Evolutionary conservation across 1,284 basidiomycete genomes (phyloP), one percentile per base, ranked within the genome.

Genomic region (Trichosporon sp.): DNA sequence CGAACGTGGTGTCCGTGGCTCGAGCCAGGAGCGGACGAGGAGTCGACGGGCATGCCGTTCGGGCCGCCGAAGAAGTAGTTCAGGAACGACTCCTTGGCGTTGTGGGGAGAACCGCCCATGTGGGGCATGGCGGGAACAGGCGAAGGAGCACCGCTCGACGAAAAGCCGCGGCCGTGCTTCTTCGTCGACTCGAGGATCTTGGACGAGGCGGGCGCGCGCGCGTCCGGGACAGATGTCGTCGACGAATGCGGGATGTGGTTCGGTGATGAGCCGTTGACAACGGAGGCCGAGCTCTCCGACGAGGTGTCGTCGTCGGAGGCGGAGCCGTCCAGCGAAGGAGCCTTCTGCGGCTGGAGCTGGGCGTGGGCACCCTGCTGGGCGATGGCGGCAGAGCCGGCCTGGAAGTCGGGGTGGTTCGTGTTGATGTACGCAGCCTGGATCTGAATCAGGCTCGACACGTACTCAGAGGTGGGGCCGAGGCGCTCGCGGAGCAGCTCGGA

Each of bases 351-450:
- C 8, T 72, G 70, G 11, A 75, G 61, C 19, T 73, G 66, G 4
- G 76, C 64, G 66, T 71, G 70, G 1, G 81, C 80, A 19, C 82
- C 83, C 54, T 78, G 78, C 35, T 81, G 79, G 19, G 83, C 83
- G 69, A 85, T 84, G 10, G 84, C 81, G 0, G 84, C 83, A 4
- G 81, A 83, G 8, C 83, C 83, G 63, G 84, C 82, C 68, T 83
- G 80, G 76, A 85, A 84, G 71, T 85, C 81, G 72, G 83, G 78
- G 75, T 79, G 82, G 78, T 83, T 82, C 71, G 73, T 74, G 82
- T 96, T 97, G 88, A 99, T 99, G 84, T 99, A 99, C 11, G 97
- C 96, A 0, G 94, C 94, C 84, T 99, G 97, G 70, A 99, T 99
- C 77, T 92, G 90, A 79, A 99, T 98, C 76, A 99, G 86, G 79